Base-by-base conservation (phyloP, 2,329 filamentous ascomycete species). In the Trichophaea hybrida region DNA sequence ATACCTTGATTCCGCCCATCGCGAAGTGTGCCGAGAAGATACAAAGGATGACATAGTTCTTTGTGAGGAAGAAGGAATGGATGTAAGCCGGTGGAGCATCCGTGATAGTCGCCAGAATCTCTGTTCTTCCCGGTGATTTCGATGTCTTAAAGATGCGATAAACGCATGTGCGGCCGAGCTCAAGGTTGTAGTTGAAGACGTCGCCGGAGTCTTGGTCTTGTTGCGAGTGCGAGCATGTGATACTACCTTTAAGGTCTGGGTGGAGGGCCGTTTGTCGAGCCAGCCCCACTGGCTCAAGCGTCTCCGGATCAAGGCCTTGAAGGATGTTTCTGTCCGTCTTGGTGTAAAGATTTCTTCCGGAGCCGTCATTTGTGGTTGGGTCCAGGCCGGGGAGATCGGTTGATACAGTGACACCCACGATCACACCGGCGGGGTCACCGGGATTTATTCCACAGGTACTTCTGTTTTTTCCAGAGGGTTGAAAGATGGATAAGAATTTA, bases 171-270 rank as follows among this genome's bases (percentile, higher is more conserved):
- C 70, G 71, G 0, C 81, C 82, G 15, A 86, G 70, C 0, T 81
- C 76, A n/a, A 90, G 78, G 68, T 94, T 94, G 73, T 80, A 91
- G 72, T 93, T 94, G 76, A 80, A 91, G 5, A 86, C 69, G 64
- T 93, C 86, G 5, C 88, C 87, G 0, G 83, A 89, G 0, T 73
- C 71, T 0, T 84, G 85, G 69, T 93, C 86, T 0, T 79, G 78
- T 58, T 84, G 81, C 0, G 84, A 80, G 69, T 94, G 88, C 0
- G 88, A 80, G 43, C 80, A 83, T 1, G 84, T 83, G 12, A 86
- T 69, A 0, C 77, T 79, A 0, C 88, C 88, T 10, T 75, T 80
- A 10, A 94, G 76, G 0, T 79, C 76, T 0, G 85, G 83, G 69
- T 94, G 83, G 12, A 94, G 75, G 1, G 68, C 69, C 1, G 69